These are phyloP conservation scores for Boletus coccyginus DNA, from an alignment of 768 basidiomycete species.

Conservation along the genomic window DNA sequence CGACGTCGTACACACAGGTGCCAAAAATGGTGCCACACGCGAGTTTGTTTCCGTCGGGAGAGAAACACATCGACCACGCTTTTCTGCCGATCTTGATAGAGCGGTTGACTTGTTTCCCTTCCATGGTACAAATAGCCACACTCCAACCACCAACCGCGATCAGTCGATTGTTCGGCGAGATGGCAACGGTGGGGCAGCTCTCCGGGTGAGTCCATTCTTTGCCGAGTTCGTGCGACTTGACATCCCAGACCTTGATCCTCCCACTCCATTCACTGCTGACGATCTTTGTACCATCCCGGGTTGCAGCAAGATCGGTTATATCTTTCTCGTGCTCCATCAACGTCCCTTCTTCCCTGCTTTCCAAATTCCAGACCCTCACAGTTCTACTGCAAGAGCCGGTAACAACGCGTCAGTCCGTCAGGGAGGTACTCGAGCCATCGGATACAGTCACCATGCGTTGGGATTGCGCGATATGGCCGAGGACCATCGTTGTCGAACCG, in stretches of 20 bases:
- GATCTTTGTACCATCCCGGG: not conserved
- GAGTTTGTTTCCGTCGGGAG: slow-evolving; percentile 2
- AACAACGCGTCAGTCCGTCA: not conserved
- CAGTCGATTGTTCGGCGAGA: slow-evolving; percentile 1
- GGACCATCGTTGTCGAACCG: not conserved
- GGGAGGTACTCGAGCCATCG: not conserved
- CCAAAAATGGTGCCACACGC: not conserved
- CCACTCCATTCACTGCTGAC: not conserved
- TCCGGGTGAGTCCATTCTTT: not conserved
- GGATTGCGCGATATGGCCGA: not conserved
- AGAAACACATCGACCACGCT: not conserved
- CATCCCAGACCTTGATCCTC: not conserved
- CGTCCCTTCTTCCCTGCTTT: not conserved
- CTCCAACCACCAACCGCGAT: too few relatives aligned
- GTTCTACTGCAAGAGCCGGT: not conserved
- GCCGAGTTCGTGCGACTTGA: not conserved
- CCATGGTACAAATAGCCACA: too few relatives aligned
- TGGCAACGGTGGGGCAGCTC: not conserved
- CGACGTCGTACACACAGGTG: not conserved
- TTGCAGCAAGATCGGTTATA: not conserved
- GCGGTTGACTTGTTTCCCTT: not conserved
- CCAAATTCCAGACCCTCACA: not conserved
- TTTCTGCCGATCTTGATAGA: not conserved
- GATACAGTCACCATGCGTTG: not conserved
- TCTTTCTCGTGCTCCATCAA: not conserved